A percentile compares a stretch with the other conserved stretches of the same genome.
Conservation (phyloP, 441 rosid genomes). For the Populus tomentosa region DNA sequence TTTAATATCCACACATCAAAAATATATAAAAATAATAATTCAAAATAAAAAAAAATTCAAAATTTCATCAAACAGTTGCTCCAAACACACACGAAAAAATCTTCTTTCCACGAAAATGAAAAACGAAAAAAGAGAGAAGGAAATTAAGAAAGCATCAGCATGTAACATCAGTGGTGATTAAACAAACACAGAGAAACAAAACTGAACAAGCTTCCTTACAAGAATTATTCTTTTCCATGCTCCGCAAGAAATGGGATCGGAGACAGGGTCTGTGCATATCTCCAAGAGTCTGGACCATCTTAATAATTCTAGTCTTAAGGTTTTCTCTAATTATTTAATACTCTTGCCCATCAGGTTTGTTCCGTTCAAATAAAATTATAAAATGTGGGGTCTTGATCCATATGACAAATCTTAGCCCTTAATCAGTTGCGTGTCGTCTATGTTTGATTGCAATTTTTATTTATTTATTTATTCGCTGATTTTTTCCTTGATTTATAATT, state of each 20-base stretch:
- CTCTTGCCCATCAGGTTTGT: background rate
- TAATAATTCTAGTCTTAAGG: background rate
- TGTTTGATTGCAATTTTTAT: background rate
- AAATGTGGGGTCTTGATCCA: background rate
- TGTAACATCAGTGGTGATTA: background rate
- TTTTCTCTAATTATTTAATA: background rate
- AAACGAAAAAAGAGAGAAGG: background rate
- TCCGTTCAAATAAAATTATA: background rate
- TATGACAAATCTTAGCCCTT: background rate
- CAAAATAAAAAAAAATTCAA: too few species aligned
- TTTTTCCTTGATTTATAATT: background rate
- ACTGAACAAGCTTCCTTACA: background rate
- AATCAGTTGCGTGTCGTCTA: background rate
- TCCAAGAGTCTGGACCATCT: background rate
- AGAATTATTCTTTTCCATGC: background rate
- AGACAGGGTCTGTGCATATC: background rate
- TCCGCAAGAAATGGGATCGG: background rate
- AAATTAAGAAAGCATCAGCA: background rate
- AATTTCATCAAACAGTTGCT: too few species aligned
- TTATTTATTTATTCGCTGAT: too few species aligned
- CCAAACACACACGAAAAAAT: too few species aligned
- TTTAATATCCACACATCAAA: too few species aligned
- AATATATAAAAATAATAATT: too few species aligned
- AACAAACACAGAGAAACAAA: background rate
- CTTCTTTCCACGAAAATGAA: background rate